These are phyloP conservation scores for Penicillium robsamsonii DNA, from an alignment of 495 filamentous ascomycete species.

Conservation along the genomic window DNA sequence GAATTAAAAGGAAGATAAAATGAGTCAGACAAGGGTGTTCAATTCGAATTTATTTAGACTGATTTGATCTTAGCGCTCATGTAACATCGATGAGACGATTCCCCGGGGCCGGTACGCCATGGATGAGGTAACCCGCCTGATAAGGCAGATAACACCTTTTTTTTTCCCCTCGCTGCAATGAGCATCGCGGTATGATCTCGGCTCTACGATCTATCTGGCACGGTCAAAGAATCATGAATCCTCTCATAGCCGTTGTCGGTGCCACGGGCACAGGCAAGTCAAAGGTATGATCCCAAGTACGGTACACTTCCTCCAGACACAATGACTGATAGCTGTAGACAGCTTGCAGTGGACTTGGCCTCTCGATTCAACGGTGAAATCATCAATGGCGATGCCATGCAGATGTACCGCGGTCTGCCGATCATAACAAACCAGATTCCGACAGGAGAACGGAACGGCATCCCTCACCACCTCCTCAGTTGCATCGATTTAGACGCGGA, in stretches of 20 bases:
- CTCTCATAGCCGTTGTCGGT: constrained; percentile 81
- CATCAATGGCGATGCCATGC: constrained; percentile 99
- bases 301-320: not conserved
- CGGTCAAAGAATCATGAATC: constrained; percentile 39
- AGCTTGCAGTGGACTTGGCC: constrained; percentile 93
- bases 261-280: constrained; percentile 97
- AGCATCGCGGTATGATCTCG: constrained; percentile 26
- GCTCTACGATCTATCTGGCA: constrained; percentile 23
- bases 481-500: constrained; percentile 69
- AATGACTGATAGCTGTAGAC: constrained; percentile 36
- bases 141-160: constrained; percentile 11
- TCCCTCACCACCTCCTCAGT: constrained; percentile 88
- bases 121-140: constrained; percentile 26
- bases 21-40: constrained; percentile 3
- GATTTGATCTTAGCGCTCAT: constrained; percentile 3
- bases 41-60: not conserved
- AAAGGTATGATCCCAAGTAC: constrained; percentile 59
- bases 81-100: not conserved
- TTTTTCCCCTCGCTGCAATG: constrained; percentile 6
- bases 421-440: constrained; percentile 95
- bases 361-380: constrained; percentile 85
- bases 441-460: constrained; percentile 66
- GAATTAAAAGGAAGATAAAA: not conserved
- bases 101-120: not conserved
- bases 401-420: constrained; percentile 89